Evolutionary conservation across 2,329 filamentous ascomycete species (phyloP), one percentile per base, ranked within the genome.

Genomic region (Bipolaris zeicola): DNA sequence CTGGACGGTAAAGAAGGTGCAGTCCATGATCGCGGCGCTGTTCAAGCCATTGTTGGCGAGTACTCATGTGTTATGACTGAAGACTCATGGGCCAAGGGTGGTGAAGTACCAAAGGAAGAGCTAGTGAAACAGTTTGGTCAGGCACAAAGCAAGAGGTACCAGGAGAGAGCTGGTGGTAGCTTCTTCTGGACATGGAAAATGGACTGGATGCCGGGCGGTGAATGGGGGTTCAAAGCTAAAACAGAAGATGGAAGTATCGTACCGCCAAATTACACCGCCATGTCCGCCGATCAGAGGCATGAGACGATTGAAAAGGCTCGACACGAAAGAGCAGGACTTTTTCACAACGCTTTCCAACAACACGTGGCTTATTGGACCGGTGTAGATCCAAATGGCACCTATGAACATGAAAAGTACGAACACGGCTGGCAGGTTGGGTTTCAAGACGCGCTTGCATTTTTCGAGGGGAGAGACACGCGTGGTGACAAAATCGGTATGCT

Each of bases 111-210:
- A 3, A 77, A 77, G 54, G 72, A 78, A 22, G 73, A 78, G 6
- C 71, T 81, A 6, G 76, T 78, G 0, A 68, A 66, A 3, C 70
- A 77, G 20, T 85, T 85, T 62, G 82, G 82, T 11, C 73, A 77
- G 42, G 77, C 76, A 1, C 79, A 87, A 64, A 80, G 76, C 24
- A 65, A 75, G 10, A 76, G 76, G 41, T 87, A 81, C 70, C 79
- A 83, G 53, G 65, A 78, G n/a, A 78, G 77, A 42, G 71, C 81
- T 13, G 81, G 80, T 2, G 85, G 84, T 1, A 77, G 77, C 31
- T 85, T 81, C 64, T 87, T 87, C 73, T 86, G 84, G 85, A 86
- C 84, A 0, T 83, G 78, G 65, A 84, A 84, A 52, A 86, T 86
- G 83, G 79, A 84, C 60, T 86, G 84, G 83, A 84, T 84, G 79